These are phyloP conservation scores for Asparagopsis taxiformis DNA, from an alignment of 31 red algal species.

Conservation along the genomic window DNA sequence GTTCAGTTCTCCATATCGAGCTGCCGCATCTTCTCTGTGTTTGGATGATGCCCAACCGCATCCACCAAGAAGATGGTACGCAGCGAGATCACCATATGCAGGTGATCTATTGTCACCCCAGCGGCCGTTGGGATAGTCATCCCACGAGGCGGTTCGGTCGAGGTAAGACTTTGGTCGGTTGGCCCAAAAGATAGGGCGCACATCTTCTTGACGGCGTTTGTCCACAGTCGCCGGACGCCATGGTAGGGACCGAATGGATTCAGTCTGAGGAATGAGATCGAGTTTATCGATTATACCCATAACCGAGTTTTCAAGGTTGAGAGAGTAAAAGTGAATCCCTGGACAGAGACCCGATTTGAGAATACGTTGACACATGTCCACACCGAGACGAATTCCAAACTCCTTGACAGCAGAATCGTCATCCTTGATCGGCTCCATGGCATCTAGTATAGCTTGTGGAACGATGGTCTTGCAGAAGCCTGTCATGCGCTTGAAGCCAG, in stretches of 20 bases:
- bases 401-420: conserved; percentile 98
- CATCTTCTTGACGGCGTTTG: conserved; percentile 83
- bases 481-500: conserved; percentile 98
- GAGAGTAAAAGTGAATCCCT: conserved; percentile 98
- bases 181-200: conserved; percentile 98
- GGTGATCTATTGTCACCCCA: conserved; percentile 90
- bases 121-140: conserved; percentile 95
- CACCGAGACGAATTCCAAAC: conserved; percentile 83
- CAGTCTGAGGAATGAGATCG: conserved; percentile 81
- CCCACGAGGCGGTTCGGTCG: conserved; percentile 93
- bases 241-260: conserved; percentile 96
- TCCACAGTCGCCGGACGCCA: conserved; percentile 96
- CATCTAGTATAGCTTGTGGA: conserved; percentile 71
- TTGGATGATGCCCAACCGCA: conserved; percentile 75
- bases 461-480: conserved; percentile 96
- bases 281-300: conserved; percentile 94
- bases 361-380: conserved; percentile 96
- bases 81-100: conserved; percentile 84
- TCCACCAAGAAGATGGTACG: conserved; percentile 86
- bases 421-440: conserved; percentile 91
- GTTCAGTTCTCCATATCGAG: conserved; percentile 80
- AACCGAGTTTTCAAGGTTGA: conserved; percentile 95
- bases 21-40: conserved; percentile 39
- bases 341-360: conserved; percentile 79
- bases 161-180: conserved; percentile 99